Conservation (phyloP, 2,329 filamentous ascomycete species). For the Arthrobotrys conoides region DNA sequence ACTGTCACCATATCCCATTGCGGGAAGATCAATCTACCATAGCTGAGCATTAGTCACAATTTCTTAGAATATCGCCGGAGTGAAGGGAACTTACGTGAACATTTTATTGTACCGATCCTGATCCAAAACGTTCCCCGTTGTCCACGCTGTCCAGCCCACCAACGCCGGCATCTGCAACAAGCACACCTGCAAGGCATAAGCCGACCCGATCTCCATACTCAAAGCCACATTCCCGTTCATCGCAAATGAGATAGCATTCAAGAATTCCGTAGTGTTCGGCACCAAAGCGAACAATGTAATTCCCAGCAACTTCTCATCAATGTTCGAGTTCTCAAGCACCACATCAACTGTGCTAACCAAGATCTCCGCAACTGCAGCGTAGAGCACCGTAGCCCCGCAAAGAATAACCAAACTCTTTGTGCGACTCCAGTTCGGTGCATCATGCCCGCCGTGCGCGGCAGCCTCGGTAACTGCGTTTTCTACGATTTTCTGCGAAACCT, state of each 20-base stretch:
- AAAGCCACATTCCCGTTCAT: conserved; percentile 99
- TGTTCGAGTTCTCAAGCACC: conserved; percentile 88
- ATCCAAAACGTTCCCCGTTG: conserved; percentile 73
- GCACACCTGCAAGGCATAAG: conserved; percentile 96
- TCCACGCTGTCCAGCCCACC: conserved; percentile 88
- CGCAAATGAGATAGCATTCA: conserved; percentile 99
- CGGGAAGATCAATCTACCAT: conserved; percentile 84
- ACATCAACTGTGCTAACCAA: conserved; percentile 96
- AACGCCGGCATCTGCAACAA: conserved; percentile 93
- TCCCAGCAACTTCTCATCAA: conserved; percentile 97
- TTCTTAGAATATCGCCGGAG: neutral
- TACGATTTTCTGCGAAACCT: conserved; percentile 65
- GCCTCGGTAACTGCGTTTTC: conserved; percentile 60
- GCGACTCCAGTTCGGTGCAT: conserved; percentile 98
- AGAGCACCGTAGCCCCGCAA: conserved; percentile 87
- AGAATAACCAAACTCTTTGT: conserved; percentile 91
- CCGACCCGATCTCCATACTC: conserved; percentile 98
- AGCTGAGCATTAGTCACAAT: conserved; percentile 56
- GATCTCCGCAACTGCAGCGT: conserved; percentile 97
- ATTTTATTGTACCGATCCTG: conserved; percentile 74
- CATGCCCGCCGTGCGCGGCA: conserved; percentile 73
- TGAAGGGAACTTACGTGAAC: conserved; percentile 69
- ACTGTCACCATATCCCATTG: conserved; percentile 99
- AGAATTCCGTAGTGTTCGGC: conserved; percentile 96
- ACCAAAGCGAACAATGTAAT: conserved; percentile 97